These are phyloP conservation scores for Ettlia oleoabundans DNA, from an alignment of 139 green algal genomes.

Conservation along the genomic window DNA sequence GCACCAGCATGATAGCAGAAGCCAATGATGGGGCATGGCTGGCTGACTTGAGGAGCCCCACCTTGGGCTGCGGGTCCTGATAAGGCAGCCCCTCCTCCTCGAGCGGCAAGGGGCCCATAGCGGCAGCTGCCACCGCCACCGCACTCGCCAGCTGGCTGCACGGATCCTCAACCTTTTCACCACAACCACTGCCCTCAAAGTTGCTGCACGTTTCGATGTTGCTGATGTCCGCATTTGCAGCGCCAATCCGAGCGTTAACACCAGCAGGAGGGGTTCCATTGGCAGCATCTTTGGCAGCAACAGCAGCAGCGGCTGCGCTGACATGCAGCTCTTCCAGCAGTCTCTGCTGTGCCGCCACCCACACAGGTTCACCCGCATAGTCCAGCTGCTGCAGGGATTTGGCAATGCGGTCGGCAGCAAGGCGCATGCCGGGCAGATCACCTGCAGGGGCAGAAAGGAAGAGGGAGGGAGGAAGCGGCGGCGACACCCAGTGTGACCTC, in stretches of 20 bases:
- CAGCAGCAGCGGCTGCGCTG: too few species aligned
- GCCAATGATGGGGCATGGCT: too few species aligned
- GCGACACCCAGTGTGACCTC: too few species aligned
- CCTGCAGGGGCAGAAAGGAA: too few species aligned
- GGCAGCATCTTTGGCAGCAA: too few species aligned
- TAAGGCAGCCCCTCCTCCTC: slow-evolving; percentile 11
- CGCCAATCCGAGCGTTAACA: too few species aligned
- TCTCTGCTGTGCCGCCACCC: background rate
- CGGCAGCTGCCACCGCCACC: background rate
- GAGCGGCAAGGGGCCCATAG: background rate
- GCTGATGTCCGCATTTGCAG: background rate
- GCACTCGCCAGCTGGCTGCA: background rate
- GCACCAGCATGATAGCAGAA: background rate
- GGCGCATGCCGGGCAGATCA: slow-evolving; percentile 36
- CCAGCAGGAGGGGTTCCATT: too few species aligned
- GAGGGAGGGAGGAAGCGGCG: background rate
- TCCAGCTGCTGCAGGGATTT: slow-evolving; percentile 12
- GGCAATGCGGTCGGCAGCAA: slow-evolving; percentile 38
- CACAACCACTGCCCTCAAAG: too few species aligned
- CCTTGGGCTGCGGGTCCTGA: slow-evolving; percentile 9
- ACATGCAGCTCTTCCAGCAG: too few species aligned
- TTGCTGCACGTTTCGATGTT: background rate
- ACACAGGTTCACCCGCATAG: slow-evolving; percentile 10
- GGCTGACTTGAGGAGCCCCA: background rate
- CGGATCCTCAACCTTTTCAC: background rate